phyloP scores from a whole-genome alignment of 2,329 filamentous ascomycete genomes.

The Fusarium sp. region DNA sequence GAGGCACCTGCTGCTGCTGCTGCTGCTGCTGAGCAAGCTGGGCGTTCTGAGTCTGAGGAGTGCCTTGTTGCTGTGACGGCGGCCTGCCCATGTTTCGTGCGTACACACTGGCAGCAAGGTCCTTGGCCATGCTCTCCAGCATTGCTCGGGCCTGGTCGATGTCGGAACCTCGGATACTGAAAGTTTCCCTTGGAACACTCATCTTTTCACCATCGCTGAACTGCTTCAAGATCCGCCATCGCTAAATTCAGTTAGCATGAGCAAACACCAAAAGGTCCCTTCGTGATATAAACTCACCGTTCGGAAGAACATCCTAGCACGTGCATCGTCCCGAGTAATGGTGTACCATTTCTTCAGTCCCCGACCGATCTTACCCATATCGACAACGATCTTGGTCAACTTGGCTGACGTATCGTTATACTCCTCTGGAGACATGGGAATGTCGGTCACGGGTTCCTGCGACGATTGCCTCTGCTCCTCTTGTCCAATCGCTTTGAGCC shows the following conservation, averaged over 20 bases:
- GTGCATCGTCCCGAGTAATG: constrained; percentile 64
- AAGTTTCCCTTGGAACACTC: constrained; percentile 61
- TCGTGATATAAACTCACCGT: constrained; percentile 59
- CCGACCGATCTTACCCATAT: constrained; percentile 63
- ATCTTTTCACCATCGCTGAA: constrained; percentile 67
- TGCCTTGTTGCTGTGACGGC: constrained; percentile 44
- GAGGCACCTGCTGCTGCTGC: constrained; percentile 53
- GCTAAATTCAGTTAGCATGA: constrained; percentile 61
- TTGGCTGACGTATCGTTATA: constrained; percentile 62
- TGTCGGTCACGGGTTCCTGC: constrained; percentile 61
- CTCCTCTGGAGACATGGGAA: constrained; percentile 64
- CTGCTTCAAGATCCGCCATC: constrained; percentile 67
- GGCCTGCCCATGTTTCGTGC: constrained; percentile 46
- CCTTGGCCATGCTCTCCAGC: constrained; percentile 68
- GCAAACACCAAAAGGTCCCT: not conserved
- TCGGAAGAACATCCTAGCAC: constrained; percentile 68
- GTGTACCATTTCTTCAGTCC: constrained; percentile 65
- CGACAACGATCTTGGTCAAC: constrained; percentile 58
- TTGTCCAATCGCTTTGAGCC: constrained; percentile 55
- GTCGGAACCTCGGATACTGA: constrained; percentile 68
- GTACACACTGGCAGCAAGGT: constrained; percentile 56
- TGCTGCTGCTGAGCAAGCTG: constrained; percentile 55
- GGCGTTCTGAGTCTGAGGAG: constrained; percentile 47
- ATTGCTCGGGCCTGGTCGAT: constrained; percentile 65
- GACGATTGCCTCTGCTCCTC: constrained; percentile 60